Evolutionary conservation across 192 early-diverging fungal genomes (phyloP).

Genomic region (Coemansia pectinata): DNA sequence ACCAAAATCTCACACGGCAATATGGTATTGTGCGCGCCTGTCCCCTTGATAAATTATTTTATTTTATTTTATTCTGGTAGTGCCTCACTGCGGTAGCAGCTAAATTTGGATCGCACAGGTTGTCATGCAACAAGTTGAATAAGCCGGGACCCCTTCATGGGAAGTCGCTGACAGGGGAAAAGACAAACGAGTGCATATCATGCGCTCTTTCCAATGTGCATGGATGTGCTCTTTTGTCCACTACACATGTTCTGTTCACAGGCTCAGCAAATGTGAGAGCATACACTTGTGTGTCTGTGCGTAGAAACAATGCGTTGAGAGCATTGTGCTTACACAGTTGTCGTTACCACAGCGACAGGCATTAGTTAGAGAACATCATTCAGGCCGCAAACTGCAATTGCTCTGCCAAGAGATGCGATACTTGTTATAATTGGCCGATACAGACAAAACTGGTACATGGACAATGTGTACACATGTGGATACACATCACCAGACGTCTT

Average conservation of each 20-base stretch:
- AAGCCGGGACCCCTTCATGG: not conserved
- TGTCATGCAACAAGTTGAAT: not conserved
- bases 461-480: not conserved
- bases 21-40: not conserved
- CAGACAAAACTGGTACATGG: not conserved
- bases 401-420: not conserved
- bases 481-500: conserved; percentile 2
- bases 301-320: not conserved
- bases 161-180: not conserved
- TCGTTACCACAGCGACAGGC: not conserved
- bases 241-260: not conserved
- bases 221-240: not conserved
- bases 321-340: not conserved
- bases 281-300: not conserved
- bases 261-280: not conserved
- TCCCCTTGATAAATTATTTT: not conserved
- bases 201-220: not conserved
- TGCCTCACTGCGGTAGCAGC: not conserved
- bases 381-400: not conserved
- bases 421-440: not conserved
- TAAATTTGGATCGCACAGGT: not conserved
- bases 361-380: not conserved
- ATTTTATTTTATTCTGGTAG: not conserved
- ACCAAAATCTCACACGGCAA: not conserved
- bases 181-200: not conserved